Conservation (phyloP, 169 alveolate species). For the Eimeria necatrix region DNA sequence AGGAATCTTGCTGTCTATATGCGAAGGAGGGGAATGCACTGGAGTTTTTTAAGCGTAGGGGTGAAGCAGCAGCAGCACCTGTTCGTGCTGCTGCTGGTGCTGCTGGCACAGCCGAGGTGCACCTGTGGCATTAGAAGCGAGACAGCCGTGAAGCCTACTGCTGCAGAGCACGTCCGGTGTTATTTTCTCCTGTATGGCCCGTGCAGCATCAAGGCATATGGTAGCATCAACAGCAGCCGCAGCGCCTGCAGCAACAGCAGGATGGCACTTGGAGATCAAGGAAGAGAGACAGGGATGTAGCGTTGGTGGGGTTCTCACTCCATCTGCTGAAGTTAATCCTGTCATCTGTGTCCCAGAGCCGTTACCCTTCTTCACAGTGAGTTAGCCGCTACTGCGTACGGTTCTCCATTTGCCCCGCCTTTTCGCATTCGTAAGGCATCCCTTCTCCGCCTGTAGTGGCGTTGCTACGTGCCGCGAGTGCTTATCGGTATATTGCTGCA, state of each 20-base stretch:
- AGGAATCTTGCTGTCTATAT: constrained; percentile 26
- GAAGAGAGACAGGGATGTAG: no score
- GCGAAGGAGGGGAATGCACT: constrained; percentile 54
- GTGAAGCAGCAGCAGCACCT: constrained; percentile 13
- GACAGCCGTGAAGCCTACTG: neutral
- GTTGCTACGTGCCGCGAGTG: no score
- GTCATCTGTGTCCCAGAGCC: no score
- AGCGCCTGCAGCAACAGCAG: neutral
- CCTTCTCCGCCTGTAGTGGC: no score
- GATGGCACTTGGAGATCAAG: neutral
- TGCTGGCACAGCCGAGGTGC: neutral
- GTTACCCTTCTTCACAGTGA: no score
- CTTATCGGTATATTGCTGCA: neutral
- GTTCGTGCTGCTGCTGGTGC: neutral
- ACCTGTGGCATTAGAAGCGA: neutral
- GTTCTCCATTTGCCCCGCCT: no score
- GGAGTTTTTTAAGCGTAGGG: neutral
- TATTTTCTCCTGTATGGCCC: neutral
- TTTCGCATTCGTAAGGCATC: no score
- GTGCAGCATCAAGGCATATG: neutral
- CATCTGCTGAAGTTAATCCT: no score
- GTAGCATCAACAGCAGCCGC: constrained; percentile 25
- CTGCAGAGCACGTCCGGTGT: neutral
- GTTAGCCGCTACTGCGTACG: no score
- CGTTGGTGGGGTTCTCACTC: no score